Conservation (phyloP, 306 rosid genomes). For the Senna siamea region DNA sequence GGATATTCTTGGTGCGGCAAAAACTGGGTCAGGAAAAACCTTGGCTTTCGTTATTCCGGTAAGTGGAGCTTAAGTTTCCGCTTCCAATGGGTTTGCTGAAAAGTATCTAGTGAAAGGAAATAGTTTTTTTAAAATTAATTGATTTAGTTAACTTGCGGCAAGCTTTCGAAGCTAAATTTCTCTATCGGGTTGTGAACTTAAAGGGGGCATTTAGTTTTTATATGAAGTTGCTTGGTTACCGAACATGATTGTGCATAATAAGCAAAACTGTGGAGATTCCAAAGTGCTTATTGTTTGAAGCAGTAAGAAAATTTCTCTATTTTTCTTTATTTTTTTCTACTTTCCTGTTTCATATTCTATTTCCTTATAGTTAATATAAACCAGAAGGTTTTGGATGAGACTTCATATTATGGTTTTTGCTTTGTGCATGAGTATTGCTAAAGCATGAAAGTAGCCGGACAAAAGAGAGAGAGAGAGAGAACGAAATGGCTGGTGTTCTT, state of each 20-base stretch:
- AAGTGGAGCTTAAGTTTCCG: conserved; percentile 40
- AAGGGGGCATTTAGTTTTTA: background rate
- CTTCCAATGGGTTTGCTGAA: background rate
- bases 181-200: background rate
- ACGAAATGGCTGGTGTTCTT: background rate
- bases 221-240: background rate
- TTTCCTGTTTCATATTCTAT: background rate
- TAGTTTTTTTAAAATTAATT: background rate
- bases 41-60: conserved; percentile 88
- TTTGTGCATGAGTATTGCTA: background rate
- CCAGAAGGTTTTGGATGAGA: background rate
- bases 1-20: conserved; percentile 92
- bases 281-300: no score
- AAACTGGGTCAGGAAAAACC: conserved; percentile 94
- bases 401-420: background rate
- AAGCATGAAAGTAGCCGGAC: background rate
- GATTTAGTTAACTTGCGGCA: background rate
- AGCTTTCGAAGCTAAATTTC: background rate
- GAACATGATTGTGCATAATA: background rate
- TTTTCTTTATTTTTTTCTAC: background rate
- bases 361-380: background rate
- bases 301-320: no score
- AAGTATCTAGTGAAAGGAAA: background rate
- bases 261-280: background rate
- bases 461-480: background rate